Conservation (phyloP, 1,284 basidiomycete species). For the Amylostereum areolatum region DNA sequence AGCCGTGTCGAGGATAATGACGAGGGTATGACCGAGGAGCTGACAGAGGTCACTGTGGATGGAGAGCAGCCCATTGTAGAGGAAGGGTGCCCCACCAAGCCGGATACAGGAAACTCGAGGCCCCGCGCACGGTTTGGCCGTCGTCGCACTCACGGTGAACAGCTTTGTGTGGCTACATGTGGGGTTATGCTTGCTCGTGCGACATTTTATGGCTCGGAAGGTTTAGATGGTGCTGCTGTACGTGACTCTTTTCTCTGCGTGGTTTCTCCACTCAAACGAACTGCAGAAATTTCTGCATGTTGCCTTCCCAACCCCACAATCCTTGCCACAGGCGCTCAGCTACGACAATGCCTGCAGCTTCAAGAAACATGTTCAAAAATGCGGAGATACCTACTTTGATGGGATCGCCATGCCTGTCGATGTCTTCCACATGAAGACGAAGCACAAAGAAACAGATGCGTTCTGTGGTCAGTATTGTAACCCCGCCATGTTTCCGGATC, state of each 20-base stretch:
- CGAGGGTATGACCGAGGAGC: neutral
- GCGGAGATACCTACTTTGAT: slow-evolving; percentile 14
- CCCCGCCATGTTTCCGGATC: slow-evolving; percentile 20
- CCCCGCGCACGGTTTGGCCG: slow-evolving; percentile 17
- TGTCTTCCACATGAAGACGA: slow-evolving; percentile 27
- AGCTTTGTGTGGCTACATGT: slow-evolving; percentile 21
- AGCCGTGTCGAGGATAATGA: slow-evolving; percentile 5
- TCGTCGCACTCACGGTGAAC: slow-evolving; percentile 25
- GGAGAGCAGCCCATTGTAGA: neutral
- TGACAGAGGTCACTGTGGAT: neutral
- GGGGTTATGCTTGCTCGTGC: too few species aligned
- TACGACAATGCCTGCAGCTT: slow-evolving; percentile 26
- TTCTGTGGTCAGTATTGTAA: slow-evolving; percentile 26
- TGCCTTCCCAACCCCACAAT: slow-evolving; percentile 8
- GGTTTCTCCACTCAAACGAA: neutral
- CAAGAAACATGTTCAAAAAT: slow-evolving; percentile 6
- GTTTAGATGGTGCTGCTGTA: slow-evolving; percentile 13
- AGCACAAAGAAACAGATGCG: slow-evolving; percentile 24
- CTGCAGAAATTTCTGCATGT: neutral
- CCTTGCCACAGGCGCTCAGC: slow-evolving; percentile 20
- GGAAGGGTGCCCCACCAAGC: slow-evolving; percentile 14
- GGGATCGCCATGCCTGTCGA: slow-evolving; percentile 22
- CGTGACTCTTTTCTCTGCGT: neutral
- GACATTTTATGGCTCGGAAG: slow-evolving; percentile 25
- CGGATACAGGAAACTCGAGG: slow-evolving; percentile 15